Conservation (phyloP, 2,329 filamentous ascomycete genomes). For the Dothideomycetes sp. region DNA sequence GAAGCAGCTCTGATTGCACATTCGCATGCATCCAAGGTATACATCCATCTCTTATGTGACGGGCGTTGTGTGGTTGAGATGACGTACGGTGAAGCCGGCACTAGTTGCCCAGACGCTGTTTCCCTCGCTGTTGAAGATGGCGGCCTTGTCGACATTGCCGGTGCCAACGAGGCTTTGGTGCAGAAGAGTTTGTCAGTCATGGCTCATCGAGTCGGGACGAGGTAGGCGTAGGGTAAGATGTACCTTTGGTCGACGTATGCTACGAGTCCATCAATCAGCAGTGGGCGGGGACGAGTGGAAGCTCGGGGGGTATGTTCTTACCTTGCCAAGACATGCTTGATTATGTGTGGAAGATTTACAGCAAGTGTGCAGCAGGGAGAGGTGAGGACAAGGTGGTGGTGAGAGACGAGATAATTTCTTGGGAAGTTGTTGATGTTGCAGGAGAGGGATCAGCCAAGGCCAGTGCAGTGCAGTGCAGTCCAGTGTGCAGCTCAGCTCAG, state of each 20-base stretch:
- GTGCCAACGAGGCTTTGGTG: slow-evolving; percentile 67
- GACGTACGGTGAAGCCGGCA: slow-evolving; percentile 59
- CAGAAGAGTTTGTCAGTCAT: slow-evolving; percentile 1
- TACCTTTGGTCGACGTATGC: slow-evolving; percentile 56
- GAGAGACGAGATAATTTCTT: background rate
- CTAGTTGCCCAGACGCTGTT: slow-evolving; percentile 70
- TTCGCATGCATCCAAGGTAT: too few species aligned
- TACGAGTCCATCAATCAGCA: slow-evolving; percentile 16
- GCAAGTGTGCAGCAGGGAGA: slow-evolving; percentile 2
- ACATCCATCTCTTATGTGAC: too few species aligned
- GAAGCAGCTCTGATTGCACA: too few species aligned
- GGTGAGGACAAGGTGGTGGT: slow-evolving; percentile 4
- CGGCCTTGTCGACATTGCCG: slow-evolving; percentile 71
- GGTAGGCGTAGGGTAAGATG: slow-evolving; percentile 10
- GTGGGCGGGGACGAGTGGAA: too few species aligned
- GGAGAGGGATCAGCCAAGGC: background rate
- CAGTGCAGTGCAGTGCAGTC: too few species aligned
- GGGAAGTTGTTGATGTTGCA: background rate
- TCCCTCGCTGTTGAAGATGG: slow-evolving; percentile 71
- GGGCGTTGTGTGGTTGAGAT: background rate
- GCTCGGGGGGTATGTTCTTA: too few species aligned
- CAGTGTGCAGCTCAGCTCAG: too few species aligned
- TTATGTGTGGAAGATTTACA: slow-evolving; percentile 10
- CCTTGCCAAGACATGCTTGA: slow-evolving; percentile 70
- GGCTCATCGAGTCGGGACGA: background rate